These are phyloP conservation scores for Didymella keratinophila DNA, from an alignment of 2,329 filamentous ascomycete species.

Conservation along the genomic window DNA sequence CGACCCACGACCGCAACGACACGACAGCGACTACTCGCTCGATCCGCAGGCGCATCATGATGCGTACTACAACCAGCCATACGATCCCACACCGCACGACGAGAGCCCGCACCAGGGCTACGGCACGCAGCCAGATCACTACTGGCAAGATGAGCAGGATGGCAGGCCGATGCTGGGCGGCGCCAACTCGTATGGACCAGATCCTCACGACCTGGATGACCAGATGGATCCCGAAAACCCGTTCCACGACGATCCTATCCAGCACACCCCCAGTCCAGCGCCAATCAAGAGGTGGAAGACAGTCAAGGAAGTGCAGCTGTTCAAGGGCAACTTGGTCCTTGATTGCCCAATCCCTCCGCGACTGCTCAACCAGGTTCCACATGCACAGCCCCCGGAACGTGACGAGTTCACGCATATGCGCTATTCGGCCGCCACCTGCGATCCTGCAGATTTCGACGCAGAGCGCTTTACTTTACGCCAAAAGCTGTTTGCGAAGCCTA, in stretches of 20 bases:
- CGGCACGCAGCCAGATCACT: conserved; percentile 58
- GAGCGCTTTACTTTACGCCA: conserved; percentile 92
- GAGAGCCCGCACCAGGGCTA: conserved; percentile 64
- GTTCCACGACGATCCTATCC: conserved; percentile 53
- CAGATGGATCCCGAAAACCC: conserved; percentile 48
- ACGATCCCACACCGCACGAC: conserved; percentile 72
- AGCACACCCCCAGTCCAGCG: conserved; percentile 62
- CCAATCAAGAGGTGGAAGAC: conserved; percentile 94
- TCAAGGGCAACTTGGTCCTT: conserved; percentile 94
- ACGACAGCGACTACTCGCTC: conserved; percentile 72
- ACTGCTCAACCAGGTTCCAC: conserved; percentile 84
- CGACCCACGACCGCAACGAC: conserved; percentile 58
- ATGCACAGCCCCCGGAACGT: conserved; percentile 79
- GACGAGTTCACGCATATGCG: conserved; percentile 89
- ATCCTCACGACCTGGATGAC: conserved; percentile 59
- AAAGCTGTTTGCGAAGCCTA: conserved; percentile 87
- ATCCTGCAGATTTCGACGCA: conserved; percentile 85
- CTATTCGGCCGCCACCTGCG: conserved; percentile 93
- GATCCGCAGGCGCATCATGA: conserved; percentile 88
- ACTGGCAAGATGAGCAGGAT: conserved; percentile 74
- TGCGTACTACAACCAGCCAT: conserved; percentile 83
- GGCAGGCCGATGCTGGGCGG: conserved; percentile 77
- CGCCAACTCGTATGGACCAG: conserved; percentile 67
- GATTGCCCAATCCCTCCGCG: conserved; percentile 94
- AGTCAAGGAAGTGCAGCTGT: conserved; percentile 96